Evolutionary conservation across 148 eudicot species (phyloP).

Genomic region (Rhododendron henanense): DNA sequence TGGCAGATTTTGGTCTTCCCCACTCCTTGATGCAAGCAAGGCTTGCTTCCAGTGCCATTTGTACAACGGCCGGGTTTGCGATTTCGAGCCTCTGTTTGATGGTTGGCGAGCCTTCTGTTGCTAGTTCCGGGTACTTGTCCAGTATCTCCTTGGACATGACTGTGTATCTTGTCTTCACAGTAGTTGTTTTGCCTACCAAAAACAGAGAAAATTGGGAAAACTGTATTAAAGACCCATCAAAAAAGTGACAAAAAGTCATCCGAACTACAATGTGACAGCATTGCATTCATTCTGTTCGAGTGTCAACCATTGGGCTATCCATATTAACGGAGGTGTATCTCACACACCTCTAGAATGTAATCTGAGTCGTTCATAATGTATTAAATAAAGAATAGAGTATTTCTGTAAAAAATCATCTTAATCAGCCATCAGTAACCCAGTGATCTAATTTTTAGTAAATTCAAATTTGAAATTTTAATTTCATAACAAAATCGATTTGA

Average conservation of each 20-base stretch:
- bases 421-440: too few relatives aligned
- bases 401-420: too few relatives aligned
- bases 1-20: constrained; percentile 56
- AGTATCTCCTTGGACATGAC: constrained; percentile 62
- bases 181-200: constrained; percentile 72
- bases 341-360: too few relatives aligned
- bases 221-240: background rate
- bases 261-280: background rate
- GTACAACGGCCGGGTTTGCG: constrained; percentile 61
- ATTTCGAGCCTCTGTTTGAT: constrained; percentile 62
- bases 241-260: background rate
- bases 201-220: background rate
- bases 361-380: too few relatives aligned
- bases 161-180: constrained; percentile 77
- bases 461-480: too few relatives aligned
- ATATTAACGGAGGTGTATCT: too few relatives aligned
- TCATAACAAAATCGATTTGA: too few relatives aligned
- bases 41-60: constrained; percentile 66
- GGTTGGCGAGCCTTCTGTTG: constrained; percentile 68
- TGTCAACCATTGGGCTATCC: background rate
- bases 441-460: too few relatives aligned
- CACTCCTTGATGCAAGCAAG: constrained; percentile 57
- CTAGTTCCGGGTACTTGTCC: constrained; percentile 57
- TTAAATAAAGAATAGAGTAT: too few relatives aligned
- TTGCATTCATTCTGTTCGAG: background rate